phyloP scores from a whole-genome alignment of 176 grass and related monocot species.

The Elymus sibiricus region DNA sequence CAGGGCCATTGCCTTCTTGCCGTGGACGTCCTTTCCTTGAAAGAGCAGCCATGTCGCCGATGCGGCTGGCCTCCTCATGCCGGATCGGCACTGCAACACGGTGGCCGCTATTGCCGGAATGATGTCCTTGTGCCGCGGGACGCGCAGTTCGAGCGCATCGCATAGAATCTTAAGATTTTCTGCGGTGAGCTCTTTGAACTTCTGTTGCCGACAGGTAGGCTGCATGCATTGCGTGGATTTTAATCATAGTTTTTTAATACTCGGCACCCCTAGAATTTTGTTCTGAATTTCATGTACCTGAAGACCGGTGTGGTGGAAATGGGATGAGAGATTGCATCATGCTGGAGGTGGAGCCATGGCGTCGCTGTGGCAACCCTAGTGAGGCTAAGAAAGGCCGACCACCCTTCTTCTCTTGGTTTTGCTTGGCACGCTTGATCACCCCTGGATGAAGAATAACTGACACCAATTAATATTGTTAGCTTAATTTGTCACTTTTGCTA shows the following conservation, averaged over 20 bases:
- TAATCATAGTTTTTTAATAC: not conserved
- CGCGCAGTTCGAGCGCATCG: slow-evolving; percentile 41
- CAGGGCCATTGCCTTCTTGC: slow-evolving; percentile 46
- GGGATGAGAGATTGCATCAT: not conserved
- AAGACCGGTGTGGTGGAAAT: not conserved
- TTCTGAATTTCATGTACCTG: not conserved
- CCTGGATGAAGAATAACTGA: not conserved
- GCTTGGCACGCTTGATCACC: not conserved
- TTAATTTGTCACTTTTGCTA: not conserved
- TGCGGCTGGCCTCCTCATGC: slow-evolving; percentile 30
- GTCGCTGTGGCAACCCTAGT: not conserved
- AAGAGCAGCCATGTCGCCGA: slow-evolving; percentile 64
- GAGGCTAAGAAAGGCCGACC: not conserved
- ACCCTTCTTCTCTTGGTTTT: not conserved
- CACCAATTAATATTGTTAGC: not conserved
- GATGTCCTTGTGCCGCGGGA: slow-evolving; percentile 40
- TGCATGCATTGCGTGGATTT: not conserved
- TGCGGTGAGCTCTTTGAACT: slow-evolving; percentile 67
- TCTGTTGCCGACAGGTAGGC: not conserved
- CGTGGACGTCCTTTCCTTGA: slow-evolving; percentile 41
- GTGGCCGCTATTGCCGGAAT: slow-evolving; percentile 48
- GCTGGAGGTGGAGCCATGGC: not conserved
- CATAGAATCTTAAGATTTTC: slow-evolving; percentile 65
- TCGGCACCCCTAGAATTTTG: not conserved
- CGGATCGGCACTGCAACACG: slow-evolving; percentile 61